phyloP scores from a whole-genome alignment of 208 protist genomes.

The Trichomonas tenax region DNA sequence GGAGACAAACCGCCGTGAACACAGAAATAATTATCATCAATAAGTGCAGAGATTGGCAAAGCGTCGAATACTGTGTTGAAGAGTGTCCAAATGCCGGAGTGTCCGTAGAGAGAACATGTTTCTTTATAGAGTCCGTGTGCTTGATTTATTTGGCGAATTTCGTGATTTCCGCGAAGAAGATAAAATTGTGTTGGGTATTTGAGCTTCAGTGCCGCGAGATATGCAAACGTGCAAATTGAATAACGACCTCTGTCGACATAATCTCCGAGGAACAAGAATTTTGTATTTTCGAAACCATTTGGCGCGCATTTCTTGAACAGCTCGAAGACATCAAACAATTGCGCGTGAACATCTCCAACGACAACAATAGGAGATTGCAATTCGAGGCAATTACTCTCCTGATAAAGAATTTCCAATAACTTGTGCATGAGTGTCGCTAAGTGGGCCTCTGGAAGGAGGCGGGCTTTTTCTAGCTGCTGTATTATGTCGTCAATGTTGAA shows the following conservation, averaged over 20 bases:
- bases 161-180: conserved; percentile 42
- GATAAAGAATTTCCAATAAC: not conserved
- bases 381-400: not conserved
- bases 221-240: conserved; percentile 30
- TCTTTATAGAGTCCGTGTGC: conserved; percentile 36
- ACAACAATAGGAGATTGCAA: not conserved
- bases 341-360: not conserved
- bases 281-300: not conserved
- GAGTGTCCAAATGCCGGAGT: conserved; percentile 33
- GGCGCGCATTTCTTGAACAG: not conserved
- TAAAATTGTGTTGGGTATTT: conserved; percentile 26
- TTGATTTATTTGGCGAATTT: conserved; percentile 29
- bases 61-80: not conserved
- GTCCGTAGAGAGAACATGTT: conserved; percentile 63
- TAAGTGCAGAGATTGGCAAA: not conserved
- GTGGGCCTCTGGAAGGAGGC: not conserved
- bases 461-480: not conserved
- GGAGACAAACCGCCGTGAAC: conserved; percentile 1
- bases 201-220: conserved; percentile 29
- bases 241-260: conserved; percentile 41
- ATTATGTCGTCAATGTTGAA: too few relatives aligned
- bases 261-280: conserved; percentile 43
- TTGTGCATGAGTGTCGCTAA: not conserved
- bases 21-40: not conserved
- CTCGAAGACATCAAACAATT: not conserved